These are phyloP conservation scores for Salvia hispanica DNA, from an alignment of 257 asterid species.

Conservation along the genomic window DNA sequence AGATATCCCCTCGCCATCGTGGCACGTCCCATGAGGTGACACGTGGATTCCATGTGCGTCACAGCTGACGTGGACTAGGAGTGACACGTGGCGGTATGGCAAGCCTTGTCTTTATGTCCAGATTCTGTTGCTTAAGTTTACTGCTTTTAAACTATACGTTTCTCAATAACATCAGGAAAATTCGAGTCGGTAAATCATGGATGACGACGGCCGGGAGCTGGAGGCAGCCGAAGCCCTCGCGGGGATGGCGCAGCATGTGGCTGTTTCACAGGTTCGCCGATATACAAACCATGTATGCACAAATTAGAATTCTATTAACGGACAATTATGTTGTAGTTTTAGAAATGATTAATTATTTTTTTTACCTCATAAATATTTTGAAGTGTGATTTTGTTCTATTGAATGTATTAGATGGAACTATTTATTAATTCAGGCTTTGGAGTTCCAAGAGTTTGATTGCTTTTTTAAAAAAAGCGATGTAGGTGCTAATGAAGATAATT, in stretches of 20 bases:
- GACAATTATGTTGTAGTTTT: too few relatives aligned
- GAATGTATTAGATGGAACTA: background rate
- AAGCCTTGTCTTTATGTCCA: background rate
- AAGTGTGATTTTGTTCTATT: background rate
- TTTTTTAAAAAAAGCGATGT: too few relatives aligned
- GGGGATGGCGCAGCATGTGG: constrained; percentile 33
- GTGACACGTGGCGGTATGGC: constrained; percentile 32
- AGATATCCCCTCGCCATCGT: background rate
- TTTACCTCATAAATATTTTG: background rate
- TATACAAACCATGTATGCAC: too few relatives aligned
- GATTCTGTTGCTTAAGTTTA: background rate
- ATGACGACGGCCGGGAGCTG: constrained; percentile 21
- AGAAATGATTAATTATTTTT: too few relatives aligned
- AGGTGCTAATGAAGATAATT: too few relatives aligned
- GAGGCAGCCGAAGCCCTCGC: constrained; percentile 65
- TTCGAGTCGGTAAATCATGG: constrained; percentile 22
- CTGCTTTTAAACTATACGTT: background rate
- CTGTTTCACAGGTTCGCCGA: constrained; percentile 28
- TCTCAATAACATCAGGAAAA: background rate
- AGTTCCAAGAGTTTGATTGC: too few relatives aligned
- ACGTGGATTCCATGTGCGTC: background rate
- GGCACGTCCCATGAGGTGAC: constrained; percentile 13
- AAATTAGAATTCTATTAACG: too few relatives aligned
- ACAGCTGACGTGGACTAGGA: constrained; percentile 15
- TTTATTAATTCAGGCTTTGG: background rate